Base-by-base conservation (phyloP, 2,329 filamentous ascomycete genomes). In the Pezicula radicicola region DNA sequence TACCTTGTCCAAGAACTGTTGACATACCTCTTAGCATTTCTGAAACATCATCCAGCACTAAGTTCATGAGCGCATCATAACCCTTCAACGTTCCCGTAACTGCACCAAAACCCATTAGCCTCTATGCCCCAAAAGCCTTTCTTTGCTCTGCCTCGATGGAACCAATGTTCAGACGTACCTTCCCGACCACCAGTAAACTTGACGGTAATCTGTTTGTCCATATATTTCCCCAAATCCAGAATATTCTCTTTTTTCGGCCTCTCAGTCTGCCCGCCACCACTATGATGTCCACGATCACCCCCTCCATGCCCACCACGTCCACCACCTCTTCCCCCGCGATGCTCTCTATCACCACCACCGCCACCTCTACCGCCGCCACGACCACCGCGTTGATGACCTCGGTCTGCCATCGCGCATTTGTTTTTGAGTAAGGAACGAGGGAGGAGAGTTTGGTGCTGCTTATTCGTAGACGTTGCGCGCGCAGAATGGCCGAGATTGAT, bases 211-310 rank as follows among this genome's bases (percentile, higher is more conserved):
- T 88, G 81, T 81, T 97, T 96, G 72, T 99, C 91, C 88, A 96
- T 91, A 72, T 97, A 99, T 75, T 96, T 96, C 68, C 80, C 84
- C 65, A 99, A 73, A 68, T 99, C 93, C 49, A 99, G 83, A 64
- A 99, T 99, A 70, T 97, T 97, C 74, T 99, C 94, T 79, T 97
- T 97, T 84, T 96, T 97, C 55, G 91, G 90, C 63, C 87, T 83
- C 73, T 95, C 89, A 55, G 81, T 74, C n/a, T 64, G 66, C 36
- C 75, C 80, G 55, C 73, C 67, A n/a, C 74, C 72, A 62, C 74
- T 70, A 55, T 75, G 72, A 57, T 75, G 70, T 43, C 73, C 67
- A 10, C 72, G 73, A 63, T 76, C 75, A 62, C 77, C 51, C 19
- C 51, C 57, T 39, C 67, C 67, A 55, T 68, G 64, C 9, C 30